Conservation (phyloP, 805 yeast species). For the Ogataea siamensis region DNA sequence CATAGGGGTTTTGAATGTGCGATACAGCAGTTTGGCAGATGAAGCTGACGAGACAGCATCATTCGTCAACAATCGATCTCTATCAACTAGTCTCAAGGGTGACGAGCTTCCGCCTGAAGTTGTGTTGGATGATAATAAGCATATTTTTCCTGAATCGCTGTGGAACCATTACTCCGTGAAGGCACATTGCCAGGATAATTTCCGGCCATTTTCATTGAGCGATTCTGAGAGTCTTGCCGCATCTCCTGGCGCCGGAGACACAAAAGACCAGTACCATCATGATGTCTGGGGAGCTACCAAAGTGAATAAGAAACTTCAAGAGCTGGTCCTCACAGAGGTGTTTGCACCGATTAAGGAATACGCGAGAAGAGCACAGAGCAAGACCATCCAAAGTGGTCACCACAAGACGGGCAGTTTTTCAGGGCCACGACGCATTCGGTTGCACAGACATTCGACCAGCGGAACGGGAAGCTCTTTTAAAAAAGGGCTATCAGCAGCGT, state of each 20-base stretch:
- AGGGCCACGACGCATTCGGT: conserved; percentile 11
- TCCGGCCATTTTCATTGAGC: conserved; percentile 1
- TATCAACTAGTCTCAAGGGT: conserved; percentile 4
- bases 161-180: conserved; percentile 56
- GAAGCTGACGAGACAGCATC: conserved; percentile 19
- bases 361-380: conserved; percentile 24
- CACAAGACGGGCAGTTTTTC: conserved; percentile 13
- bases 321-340: conserved; percentile 68
- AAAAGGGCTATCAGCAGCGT: conserved; percentile 4
- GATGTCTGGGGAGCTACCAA: conserved; percentile 55
- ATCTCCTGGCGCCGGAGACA: conserved; percentile 19
- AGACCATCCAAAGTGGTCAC: conserved; percentile 15
- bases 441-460: conserved; percentile 31
- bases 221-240: conserved; percentile 13
- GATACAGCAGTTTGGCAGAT: conserved; percentile 52
- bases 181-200: conserved; percentile 5
- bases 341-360: conserved; percentile 51
- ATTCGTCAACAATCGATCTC: conserved; percentile 1
- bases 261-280: conserved; percentile 13
- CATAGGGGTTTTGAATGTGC: conserved; percentile 89
- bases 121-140: conserved; percentile 86
- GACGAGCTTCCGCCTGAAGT: conserved; percentile 66
- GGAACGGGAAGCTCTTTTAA: conserved; percentile 20
- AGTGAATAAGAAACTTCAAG: conserved; percentile 69
- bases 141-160: conserved; percentile 81